phyloP scores from a whole-genome alignment of 2,329 filamentous ascomycete species.

The Dendryphion nanum region DNA sequence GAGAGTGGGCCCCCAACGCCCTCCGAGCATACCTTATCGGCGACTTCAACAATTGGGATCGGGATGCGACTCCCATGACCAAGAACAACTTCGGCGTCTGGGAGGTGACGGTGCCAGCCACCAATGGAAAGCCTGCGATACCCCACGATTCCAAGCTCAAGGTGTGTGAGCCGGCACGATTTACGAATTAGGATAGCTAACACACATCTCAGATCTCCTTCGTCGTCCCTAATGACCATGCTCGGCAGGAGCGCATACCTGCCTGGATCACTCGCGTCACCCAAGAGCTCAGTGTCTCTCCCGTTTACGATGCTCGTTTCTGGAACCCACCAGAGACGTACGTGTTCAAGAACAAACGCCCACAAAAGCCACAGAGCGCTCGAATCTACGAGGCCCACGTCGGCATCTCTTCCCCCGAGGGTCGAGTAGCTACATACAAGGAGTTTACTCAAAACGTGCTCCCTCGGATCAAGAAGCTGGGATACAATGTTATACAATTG shows the following conservation, averaged over 20 bases:
- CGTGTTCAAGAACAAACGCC: constrained; percentile 77
- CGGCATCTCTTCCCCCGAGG: constrained; percentile 90
- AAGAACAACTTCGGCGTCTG: constrained; percentile 85
- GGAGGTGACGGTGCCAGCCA: constrained; percentile 73
- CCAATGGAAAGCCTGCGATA: constrained; percentile 74
- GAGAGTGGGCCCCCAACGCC: constrained; percentile 96
- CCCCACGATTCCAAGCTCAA: constrained; percentile 95
- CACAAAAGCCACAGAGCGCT: constrained; percentile 79
- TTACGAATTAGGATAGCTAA: constrained; percentile 5
- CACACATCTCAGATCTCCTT: constrained; percentile 69
- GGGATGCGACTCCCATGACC: constrained; percentile 80
- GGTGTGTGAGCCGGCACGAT: too few relatives aligned
- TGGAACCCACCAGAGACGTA: constrained; percentile 95
- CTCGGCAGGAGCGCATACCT: constrained; percentile 78
- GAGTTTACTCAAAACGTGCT: constrained; percentile 94
- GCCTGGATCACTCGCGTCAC: constrained; percentile 98
- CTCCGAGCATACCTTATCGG: constrained; percentile 81
- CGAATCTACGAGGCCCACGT: constrained; percentile 99
- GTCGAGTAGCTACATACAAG: constrained; percentile 89
- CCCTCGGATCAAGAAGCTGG: constrained; percentile 82
- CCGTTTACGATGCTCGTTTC: constrained; percentile 91
- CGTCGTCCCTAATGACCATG: constrained; percentile 72
- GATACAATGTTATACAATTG: constrained; percentile 96
- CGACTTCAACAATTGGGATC: constrained; percentile 94
- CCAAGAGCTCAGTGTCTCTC: constrained; percentile 85